Conservation (phyloP, 2,329 filamentous ascomycete genomes). For the Botrytis tulipae region DNA sequence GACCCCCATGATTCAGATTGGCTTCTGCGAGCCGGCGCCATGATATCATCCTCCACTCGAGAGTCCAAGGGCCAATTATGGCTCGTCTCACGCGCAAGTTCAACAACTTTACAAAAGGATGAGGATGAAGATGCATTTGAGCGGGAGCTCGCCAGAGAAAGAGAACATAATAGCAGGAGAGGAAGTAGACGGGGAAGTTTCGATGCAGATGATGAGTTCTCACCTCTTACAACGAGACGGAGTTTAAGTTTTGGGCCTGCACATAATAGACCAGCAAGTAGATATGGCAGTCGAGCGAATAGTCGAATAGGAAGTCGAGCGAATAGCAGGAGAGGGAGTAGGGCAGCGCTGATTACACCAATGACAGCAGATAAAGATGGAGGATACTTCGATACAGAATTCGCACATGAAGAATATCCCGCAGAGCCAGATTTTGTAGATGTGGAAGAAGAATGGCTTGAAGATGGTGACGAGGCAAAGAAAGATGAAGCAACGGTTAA, state of each 20-base stretch:
- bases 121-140: conserved; percentile 54
- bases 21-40: conserved; percentile 61
- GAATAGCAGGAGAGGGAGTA: conserved; percentile 19
- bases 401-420: conserved; percentile 40
- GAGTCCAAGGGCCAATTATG: conserved; percentile 69
- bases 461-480: conserved; percentile 50
- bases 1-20: conserved; percentile 59
- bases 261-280: conserved; percentile 50
- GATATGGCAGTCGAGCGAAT: conserved; percentile 45
- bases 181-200: conserved; percentile 38
- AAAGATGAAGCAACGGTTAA: conserved; percentile 60
- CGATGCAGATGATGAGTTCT: conserved; percentile 41
- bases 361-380: conserved; percentile 46
- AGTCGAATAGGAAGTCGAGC: conserved; percentile 34
- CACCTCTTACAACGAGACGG: conserved; percentile 36
- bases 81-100: conserved; percentile 64
- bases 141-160: conserved; percentile 51
- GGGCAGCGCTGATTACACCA: conserved; percentile 40
- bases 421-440: conserved; percentile 62
- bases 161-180: conserved; percentile 45
- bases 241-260: conserved; percentile 40
- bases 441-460: conserved; percentile 57
- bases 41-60: conserved; percentile 60
- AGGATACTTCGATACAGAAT: conserved; percentile 44
- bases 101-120: conserved; percentile 57